phyloP scores from a whole-genome alignment of 2,329 filamentous ascomycete genomes.

The Xenoacremonium recifei region DNA sequence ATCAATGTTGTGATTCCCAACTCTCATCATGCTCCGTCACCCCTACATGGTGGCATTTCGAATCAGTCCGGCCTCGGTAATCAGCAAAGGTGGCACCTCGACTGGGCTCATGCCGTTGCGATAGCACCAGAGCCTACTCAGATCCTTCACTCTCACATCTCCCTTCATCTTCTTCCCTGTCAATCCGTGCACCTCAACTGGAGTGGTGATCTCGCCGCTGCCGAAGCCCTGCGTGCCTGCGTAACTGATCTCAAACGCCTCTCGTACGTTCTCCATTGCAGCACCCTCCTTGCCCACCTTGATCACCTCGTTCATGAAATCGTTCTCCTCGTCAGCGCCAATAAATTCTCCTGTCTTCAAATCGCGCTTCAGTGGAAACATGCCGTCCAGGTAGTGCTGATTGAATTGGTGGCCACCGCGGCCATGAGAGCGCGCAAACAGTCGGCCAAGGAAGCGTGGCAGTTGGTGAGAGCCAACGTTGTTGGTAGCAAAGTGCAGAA shows the following conservation, averaged over 20 bases:
- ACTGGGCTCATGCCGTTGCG: slow-evolving; percentile 56
- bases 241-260: slow-evolving; percentile 49
- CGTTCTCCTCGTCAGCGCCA: slow-evolving; percentile 48
- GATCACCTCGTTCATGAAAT: slow-evolving; percentile 61
- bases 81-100: slow-evolving; percentile 37
- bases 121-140: slow-evolving; percentile 63
- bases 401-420: slow-evolving; percentile 58
- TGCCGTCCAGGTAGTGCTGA: slow-evolving; percentile 61
- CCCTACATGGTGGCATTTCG: slow-evolving; percentile 39
- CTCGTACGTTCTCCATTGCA: slow-evolving; percentile 42
- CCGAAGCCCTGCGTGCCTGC: slow-evolving; percentile 39
- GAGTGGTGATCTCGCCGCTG: slow-evolving; percentile 30
- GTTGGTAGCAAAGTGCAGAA: slow-evolving; percentile 63
- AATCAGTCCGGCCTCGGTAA: slow-evolving; percentile 34
- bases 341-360: slow-evolving; percentile 38
- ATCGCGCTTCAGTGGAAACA: slow-evolving; percentile 54
- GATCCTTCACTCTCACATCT: slow-evolving; percentile 54
- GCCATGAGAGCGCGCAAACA: slow-evolving; percentile 54
- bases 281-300: slow-evolving; percentile 43
- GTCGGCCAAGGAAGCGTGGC: slow-evolving; percentile 59
- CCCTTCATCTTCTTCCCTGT: slow-evolving; percentile 26
- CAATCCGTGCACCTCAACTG: slow-evolving; percentile 39
- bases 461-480: slow-evolving; percentile 40
- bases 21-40: slow-evolving; percentile 6
- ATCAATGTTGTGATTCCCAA: not conserved